A percentile compares a stretch with the other conserved stretches of the same genome.
Conservation (phyloP, 352 stramenopile species). For the Thalassiosira exigua region DNA sequence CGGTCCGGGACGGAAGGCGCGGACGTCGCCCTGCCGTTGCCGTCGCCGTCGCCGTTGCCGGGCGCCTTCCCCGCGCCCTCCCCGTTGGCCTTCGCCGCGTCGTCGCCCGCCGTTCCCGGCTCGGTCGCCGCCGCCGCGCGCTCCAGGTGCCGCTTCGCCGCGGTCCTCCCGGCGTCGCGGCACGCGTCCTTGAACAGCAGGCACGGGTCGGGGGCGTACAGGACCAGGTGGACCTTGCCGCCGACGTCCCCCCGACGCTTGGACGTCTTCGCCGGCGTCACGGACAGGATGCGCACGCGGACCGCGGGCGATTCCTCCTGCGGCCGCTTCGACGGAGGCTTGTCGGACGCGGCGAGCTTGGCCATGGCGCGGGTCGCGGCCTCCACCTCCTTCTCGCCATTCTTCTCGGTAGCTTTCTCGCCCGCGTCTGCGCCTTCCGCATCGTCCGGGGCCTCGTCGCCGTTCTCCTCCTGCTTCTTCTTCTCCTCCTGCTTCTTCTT, state of each 20-base stretch:
- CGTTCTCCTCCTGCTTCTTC: constrained; percentile 10
- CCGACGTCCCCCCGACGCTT: constrained; percentile 52
- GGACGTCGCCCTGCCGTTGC: neutral
- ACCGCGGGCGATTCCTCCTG: constrained; percentile 13
- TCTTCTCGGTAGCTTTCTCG: constrained; percentile 5
- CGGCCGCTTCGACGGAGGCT: neutral
- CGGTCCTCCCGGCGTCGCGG: constrained; percentile 39
- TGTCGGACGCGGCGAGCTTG: constrained; percentile 31
- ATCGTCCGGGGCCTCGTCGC: constrained; percentile 2
- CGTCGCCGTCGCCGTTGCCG: constrained; percentile 3
- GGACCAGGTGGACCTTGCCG: constrained; percentile 37
- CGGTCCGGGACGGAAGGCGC: constrained; percentile 41
- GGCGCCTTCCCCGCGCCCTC: neutral
- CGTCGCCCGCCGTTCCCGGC: neutral
- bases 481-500: constrained; percentile 4
- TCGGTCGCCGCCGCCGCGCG: neutral
- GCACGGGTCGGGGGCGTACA: constrained; percentile 55
- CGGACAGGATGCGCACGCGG: constrained; percentile 52
- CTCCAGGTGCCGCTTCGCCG: constrained; percentile 20
- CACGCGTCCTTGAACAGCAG: constrained; percentile 50
- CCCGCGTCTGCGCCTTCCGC: neutral
- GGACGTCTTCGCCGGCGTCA: constrained; percentile 55
- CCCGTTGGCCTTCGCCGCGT: neutral
- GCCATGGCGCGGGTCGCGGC: constrained; percentile 27
- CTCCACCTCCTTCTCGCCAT: constrained; percentile 12